These are phyloP conservation scores for Sonneratia caseolaris DNA, from an alignment of 345 rosid genomes.

Conservation along the genomic window DNA sequence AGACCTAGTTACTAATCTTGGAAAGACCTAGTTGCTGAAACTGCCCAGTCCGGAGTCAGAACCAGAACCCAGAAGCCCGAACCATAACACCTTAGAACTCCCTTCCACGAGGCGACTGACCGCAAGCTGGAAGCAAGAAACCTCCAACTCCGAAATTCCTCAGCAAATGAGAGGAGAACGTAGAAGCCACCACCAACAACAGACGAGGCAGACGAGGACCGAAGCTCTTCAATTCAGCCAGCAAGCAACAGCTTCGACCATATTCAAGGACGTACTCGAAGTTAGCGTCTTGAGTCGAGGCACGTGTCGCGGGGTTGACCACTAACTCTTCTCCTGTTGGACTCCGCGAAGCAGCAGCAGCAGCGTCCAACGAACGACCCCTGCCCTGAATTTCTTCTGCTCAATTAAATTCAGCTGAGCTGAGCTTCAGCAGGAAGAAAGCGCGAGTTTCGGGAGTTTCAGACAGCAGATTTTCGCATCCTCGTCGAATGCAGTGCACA, in stretches of 20 bases:
- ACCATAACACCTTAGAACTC: not conserved
- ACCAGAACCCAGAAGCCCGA: not conserved
- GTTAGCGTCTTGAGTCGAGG: not conserved
- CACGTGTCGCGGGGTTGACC: not conserved
- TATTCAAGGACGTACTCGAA: not conserved
- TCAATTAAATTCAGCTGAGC: not conserved
- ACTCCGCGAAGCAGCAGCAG: not conserved
- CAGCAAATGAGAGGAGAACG: not conserved
- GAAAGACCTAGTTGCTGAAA: not conserved
- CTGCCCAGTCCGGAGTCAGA: no score
- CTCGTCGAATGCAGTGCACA: not conserved
- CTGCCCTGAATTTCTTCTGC: not conserved
- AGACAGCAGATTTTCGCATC: not conserved
- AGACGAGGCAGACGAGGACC: not conserved
- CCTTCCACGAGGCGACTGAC: not conserved
- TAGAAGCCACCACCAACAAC: not conserved
- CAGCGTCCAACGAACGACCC: not conserved
- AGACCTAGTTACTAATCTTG: not conserved
- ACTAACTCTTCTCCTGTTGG: not conserved
- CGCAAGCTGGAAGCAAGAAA: not conserved
- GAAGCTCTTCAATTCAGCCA: not conserved
- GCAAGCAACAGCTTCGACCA: not conserved
- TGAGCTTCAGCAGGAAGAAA: conserved; percentile 1
- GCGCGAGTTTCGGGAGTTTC: not conserved
- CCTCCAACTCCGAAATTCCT: not conserved